Percentiles rank a stretch among this genome's conserved stretches.
These are phyloP conservation scores for Exophiala bonariae DNA, from an alignment of 2,329 filamentous ascomycete genomes.

Conservation along the genomic window DNA sequence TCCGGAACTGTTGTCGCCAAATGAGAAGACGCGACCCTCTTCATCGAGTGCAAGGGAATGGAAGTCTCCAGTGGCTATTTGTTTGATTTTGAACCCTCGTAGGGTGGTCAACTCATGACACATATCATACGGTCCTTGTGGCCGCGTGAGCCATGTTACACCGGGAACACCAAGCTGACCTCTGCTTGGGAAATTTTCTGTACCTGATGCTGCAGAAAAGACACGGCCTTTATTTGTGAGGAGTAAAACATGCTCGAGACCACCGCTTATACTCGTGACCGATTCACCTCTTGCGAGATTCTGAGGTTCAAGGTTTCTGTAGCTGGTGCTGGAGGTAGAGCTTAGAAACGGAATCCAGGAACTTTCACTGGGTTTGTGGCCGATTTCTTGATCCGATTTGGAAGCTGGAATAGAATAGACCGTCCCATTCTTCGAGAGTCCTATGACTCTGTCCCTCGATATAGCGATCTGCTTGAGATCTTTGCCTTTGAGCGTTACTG, in stretches of 20 bases:
- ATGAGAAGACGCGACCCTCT: constrained; percentile 76
- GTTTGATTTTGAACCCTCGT: constrained; percentile 67
- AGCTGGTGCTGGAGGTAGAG: constrained; percentile 60
- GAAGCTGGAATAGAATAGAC: constrained; percentile 85
- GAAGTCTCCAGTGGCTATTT: constrained; percentile 81
- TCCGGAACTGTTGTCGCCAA: constrained; percentile 89
- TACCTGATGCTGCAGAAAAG: constrained; percentile 82
- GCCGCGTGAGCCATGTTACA: constrained; percentile 75
- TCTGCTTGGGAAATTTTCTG: constrained; percentile 72
- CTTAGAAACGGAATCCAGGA: constrained; percentile 77
- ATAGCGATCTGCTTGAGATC: constrained; percentile 74
- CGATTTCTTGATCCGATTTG: constrained; percentile 66
- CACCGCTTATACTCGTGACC: constrained; percentile 71
- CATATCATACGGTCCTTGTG: constrained; percentile 74
- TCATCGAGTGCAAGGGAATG: constrained; percentile 80
- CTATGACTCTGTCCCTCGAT: constrained; percentile 81
- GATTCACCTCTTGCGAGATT: constrained; percentile 69
- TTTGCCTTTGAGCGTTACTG: constrained; percentile 75
- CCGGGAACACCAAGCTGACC: constrained; percentile 88
- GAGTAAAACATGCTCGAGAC: constrained; percentile 82
- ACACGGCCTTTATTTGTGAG: constrained; percentile 82
- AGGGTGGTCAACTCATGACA: constrained; percentile 76
- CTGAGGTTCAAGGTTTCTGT: constrained; percentile 68
- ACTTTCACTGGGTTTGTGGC: constrained; percentile 63
- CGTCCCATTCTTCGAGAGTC: constrained; percentile 69